A percentile compares a stretch with the other conserved stretches of the same genome.
Conservation (phyloP, 108 stramenopile genomes). For the Nitzschia putrida region DNA sequence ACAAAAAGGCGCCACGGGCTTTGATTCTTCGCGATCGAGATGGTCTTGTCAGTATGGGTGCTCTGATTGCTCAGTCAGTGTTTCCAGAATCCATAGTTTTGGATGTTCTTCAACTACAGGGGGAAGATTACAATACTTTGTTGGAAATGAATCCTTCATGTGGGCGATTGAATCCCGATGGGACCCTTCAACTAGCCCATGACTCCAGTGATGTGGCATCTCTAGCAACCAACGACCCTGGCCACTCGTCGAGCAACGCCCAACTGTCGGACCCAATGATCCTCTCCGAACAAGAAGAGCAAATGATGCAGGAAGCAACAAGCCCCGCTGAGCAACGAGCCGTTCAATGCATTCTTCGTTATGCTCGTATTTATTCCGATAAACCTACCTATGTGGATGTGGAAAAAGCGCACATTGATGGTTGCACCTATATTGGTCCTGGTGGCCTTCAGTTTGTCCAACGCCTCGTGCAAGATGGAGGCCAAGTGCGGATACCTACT, state of each 20-base stretch:
- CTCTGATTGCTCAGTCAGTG: slow-evolving; percentile 66
- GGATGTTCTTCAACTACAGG: slow-evolving; percentile 32
- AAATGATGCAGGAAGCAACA: slow-evolving; percentile 28
- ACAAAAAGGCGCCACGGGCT: slow-evolving; percentile 58
- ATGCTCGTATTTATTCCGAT: slow-evolving; percentile 51
- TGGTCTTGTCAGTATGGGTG: slow-evolving; percentile 68
- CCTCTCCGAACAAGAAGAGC: slow-evolving; percentile 42
- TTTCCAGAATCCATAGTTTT: slow-evolving; percentile 40
- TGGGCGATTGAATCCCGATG: slow-evolving; percentile 27
- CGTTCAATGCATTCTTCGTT: slow-evolving; percentile 48
- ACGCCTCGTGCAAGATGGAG: slow-evolving; percentile 60
- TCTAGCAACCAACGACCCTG: neutral
- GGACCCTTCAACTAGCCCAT: slow-evolving; percentile 10
- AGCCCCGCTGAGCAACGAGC: slow-evolving; percentile 53
- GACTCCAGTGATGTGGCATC: slow-evolving; percentile 1
- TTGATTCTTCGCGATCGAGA: slow-evolving; percentile 68
- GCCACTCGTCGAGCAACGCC: neutral
- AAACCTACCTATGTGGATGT: slow-evolving; percentile 43
- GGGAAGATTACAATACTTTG: slow-evolving; percentile 19
- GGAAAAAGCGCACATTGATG: slow-evolving; percentile 74
- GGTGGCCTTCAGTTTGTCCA: slow-evolving; percentile 70
- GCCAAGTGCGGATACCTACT: slow-evolving; percentile 68
- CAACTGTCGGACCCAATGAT: neutral
- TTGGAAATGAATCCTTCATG: slow-evolving; percentile 19
- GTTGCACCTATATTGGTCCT: slow-evolving; percentile 80